A percentile compares a stretch with the other conserved stretches of the same genome.
phyloP scores from a whole-genome alignment of 2,329 filamentous ascomycete genomes.

The Aspergillus pseudotamarii region DNA sequence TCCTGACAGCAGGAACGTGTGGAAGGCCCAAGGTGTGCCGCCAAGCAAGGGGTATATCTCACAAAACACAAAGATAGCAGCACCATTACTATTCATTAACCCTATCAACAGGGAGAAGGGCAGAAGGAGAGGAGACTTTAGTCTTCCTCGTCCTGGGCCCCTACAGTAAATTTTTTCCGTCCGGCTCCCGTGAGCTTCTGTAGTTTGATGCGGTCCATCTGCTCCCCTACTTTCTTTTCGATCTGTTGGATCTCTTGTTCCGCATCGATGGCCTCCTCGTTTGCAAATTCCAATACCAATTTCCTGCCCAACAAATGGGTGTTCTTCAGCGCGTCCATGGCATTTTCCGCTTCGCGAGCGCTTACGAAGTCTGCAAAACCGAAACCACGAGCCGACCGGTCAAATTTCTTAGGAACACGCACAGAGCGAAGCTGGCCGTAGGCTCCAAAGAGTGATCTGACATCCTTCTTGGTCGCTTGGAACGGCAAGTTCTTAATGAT shows the following conservation, averaged over 20 bases:
- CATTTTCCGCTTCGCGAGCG: constrained; percentile 84
- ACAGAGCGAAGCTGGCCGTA: constrained; percentile 93
- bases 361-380: constrained; percentile 97
- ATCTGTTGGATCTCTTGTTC: constrained; percentile 97
- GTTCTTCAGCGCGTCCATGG: constrained; percentile 85
- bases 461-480: constrained; percentile 89
- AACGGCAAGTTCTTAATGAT: constrained; percentile 98
- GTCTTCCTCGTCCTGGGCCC: constrained; percentile 66
- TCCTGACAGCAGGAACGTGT: constrained; percentile 42
- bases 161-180: constrained; percentile 85
- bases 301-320: constrained; percentile 90
- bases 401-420: constrained; percentile 92
- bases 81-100: constrained; percentile 25
- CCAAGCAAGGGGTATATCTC: constrained; percentile 36
- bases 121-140: constrained; percentile 31
- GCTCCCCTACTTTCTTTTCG: constrained; percentile 90
- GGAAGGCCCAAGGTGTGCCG: constrained; percentile 15
- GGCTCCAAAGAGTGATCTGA: constrained; percentile 79
- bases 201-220: constrained; percentile 86
- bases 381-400: constrained; percentile 85
- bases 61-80: constrained; percentile 22
- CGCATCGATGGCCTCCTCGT: constrained; percentile 83
- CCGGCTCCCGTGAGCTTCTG: constrained; percentile 83
- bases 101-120: constrained; percentile 37
- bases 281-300: constrained; percentile 88